These are phyloP conservation scores for Sambucus nigra DNA, from an alignment of 129 eudicot genomes.

Conservation along the genomic window DNA sequence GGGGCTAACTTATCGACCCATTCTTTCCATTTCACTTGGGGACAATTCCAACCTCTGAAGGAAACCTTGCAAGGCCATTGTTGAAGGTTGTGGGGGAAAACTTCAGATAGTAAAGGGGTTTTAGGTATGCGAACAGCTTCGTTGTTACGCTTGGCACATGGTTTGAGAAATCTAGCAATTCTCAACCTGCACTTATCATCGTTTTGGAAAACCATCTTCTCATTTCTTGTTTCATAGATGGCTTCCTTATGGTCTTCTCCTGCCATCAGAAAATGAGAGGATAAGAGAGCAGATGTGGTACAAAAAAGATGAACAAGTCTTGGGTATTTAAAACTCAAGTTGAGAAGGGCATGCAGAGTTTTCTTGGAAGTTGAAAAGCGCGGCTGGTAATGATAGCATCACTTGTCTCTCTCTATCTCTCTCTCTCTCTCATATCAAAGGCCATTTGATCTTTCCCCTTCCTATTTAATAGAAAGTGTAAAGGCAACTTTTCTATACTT, in stretches of 20 bases:
- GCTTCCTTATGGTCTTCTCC: neutral
- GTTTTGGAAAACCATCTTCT: slow-evolving; percentile 15
- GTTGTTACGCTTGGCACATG: slow-evolving; percentile 2
- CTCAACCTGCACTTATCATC: slow-evolving; percentile 9
- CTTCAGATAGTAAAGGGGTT: slow-evolving; percentile 14
- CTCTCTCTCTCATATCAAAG: too few species aligned
- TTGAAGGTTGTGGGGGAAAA: slow-evolving; percentile 2
- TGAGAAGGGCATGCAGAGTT: too few species aligned
- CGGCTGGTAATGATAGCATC: too few species aligned
- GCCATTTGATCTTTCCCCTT: too few species aligned
- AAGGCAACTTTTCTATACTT: too few species aligned
- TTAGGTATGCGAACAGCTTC: slow-evolving; percentile 10
- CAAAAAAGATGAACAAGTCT: too few species aligned
- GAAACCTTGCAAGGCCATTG: slow-evolving; percentile 11
- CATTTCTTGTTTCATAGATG: slow-evolving; percentile 12
- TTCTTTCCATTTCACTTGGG: slow-evolving; percentile 23
- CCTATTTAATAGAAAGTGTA: too few species aligned
- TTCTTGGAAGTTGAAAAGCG: too few species aligned
- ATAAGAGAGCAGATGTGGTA: too few species aligned
- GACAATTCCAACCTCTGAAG: slow-evolving; percentile 24
- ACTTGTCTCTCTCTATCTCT: too few species aligned
- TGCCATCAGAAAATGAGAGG: too few species aligned
- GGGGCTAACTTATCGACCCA: slow-evolving; percentile 26
- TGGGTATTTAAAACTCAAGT: neutral
- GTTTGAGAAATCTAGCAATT: slow-evolving; percentile 30